A percentile compares a stretch with the other conserved stretches of the same genome.
These are phyloP conservation scores for Hibiscus tridactylites DNA, from an alignment of 345 rosid genomes.

Conservation along the genomic window DNA sequence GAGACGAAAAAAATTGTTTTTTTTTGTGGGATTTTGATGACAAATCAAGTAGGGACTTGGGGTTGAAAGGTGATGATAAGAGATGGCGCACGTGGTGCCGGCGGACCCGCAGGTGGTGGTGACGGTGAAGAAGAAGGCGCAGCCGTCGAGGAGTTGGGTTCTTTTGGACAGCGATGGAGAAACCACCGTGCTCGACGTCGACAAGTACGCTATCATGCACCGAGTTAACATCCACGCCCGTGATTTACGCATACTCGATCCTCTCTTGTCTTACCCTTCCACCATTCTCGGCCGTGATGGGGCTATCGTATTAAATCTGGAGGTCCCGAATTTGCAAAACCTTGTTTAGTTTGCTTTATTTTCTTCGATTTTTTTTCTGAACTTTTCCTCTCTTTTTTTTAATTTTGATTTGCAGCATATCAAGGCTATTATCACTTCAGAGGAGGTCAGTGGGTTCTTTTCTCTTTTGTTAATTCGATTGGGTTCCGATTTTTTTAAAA, in stretches of 20 bases:
- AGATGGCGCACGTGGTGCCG: slow-evolving; percentile 68
- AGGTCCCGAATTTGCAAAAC: slow-evolving; percentile 29
- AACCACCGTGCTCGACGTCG: slow-evolving; percentile 47
- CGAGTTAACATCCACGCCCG: slow-evolving; percentile 97
- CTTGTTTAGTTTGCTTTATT: background rate
- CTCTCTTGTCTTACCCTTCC: slow-evolving; percentile 84
- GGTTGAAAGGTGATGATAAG: slow-evolving; percentile 13
- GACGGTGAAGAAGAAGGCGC: slow-evolving; percentile 54
- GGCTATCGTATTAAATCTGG: slow-evolving; percentile 90
- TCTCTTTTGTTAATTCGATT: background rate
- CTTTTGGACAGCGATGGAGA: slow-evolving; percentile 46
- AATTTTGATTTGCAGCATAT: slow-evolving; percentile 53
- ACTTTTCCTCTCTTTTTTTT: background rate
- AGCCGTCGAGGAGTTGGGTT: slow-evolving; percentile 64
- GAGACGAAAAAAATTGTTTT: background rate
- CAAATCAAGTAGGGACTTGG: too few species aligned
- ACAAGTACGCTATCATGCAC: slow-evolving; percentile 88
- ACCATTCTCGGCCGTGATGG: slow-evolving; percentile 96
- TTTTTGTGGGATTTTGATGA: background rate
- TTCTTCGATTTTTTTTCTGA: background rate
- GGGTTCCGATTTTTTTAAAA: background rate
- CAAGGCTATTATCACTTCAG: slow-evolving; percentile 90
- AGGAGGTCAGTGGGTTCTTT: slow-evolving; percentile 54
- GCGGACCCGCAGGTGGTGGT: slow-evolving; percentile 48
- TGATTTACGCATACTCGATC: slow-evolving; percentile 92